phyloP scores from a whole-genome alignment of 345 rosid species.

The Mercurialis annua region DNA sequence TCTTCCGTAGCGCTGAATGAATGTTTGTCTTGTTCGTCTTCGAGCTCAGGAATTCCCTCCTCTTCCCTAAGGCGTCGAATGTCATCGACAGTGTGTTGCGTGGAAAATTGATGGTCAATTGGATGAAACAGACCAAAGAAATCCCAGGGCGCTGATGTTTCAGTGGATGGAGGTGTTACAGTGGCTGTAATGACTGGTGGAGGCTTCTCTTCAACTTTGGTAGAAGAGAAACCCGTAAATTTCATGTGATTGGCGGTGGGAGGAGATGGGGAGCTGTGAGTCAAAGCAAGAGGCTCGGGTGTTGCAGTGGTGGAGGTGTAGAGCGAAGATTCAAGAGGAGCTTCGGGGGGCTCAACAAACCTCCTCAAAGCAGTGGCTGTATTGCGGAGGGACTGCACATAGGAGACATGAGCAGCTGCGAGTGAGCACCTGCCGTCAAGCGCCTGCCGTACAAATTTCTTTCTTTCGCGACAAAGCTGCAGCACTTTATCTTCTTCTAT shows the following conservation, averaged over 20 bases:
- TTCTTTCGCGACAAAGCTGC: slow-evolving; percentile 86
- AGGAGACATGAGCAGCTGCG: slow-evolving; percentile 72
- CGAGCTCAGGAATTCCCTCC: slow-evolving; percentile 63
- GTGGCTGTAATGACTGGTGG: slow-evolving; percentile 44
- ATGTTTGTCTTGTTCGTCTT: slow-evolving; percentile 55
- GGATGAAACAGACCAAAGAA: slow-evolving; percentile 72
- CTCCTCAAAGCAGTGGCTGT: slow-evolving; percentile 67
- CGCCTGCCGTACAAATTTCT: slow-evolving; percentile 76
- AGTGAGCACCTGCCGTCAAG: slow-evolving; percentile 89
- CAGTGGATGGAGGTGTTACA: slow-evolving; percentile 42
- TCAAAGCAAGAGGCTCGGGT: slow-evolving; percentile 59
- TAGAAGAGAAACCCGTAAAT: slow-evolving; percentile 55
- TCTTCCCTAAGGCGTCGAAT: slow-evolving; percentile 46
- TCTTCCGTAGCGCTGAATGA: slow-evolving; percentile 56
- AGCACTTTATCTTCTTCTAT: slow-evolving; percentile 80
- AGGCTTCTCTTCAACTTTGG: slow-evolving; percentile 70
- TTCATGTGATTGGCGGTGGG: slow-evolving; percentile 64
- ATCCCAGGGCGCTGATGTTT: slow-evolving; percentile 71
- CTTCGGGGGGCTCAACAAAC: slow-evolving; percentile 81
- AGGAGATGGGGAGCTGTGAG: slow-evolving; percentile 56
- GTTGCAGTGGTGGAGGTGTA: slow-evolving; percentile 81
- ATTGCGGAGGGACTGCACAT: slow-evolving; percentile 64
- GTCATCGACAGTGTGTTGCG: slow-evolving; percentile 49
- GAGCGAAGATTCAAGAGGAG: slow-evolving; percentile 62
- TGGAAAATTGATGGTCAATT: slow-evolving; percentile 53